These are phyloP conservation scores for Begonia peltatifolia DNA, from an alignment of 306 rosid species.

Conservation along the genomic window DNA sequence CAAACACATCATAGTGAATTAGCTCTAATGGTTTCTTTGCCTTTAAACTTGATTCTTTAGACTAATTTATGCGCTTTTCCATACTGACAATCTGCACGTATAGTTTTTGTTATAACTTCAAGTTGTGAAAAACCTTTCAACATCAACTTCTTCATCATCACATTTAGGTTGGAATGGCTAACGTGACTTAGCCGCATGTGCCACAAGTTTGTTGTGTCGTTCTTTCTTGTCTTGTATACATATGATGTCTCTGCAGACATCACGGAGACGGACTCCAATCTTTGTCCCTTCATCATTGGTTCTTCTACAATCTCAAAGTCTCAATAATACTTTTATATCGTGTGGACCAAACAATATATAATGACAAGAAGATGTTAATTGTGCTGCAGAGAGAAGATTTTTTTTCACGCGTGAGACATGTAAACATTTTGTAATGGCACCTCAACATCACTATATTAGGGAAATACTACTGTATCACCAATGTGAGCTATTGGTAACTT, in stretches of 20 bases:
- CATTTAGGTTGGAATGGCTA: no score
- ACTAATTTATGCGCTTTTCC: slow-evolving; percentile 1
- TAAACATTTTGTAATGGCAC: neutral
- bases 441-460: neutral
- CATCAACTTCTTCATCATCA: no score
- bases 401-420: neutral
- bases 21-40: neutral
- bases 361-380: neutral
- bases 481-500: slow-evolving; percentile 1
- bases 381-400: neutral
- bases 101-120: neutral
- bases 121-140: neutral
- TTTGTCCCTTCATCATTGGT: neutral
- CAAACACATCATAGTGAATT: neutral
- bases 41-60: neutral
- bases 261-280: neutral
- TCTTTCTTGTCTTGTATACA: slow-evolving; percentile 1
- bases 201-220: neutral
- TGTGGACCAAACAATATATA: slow-evolving; percentile 1
- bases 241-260: neutral
- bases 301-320: neutral
- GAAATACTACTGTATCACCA: neutral
- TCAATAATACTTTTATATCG: slow-evolving; percentile 4
- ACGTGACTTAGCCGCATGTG: neutral
- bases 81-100: neutral